Base-by-base conservation (phyloP, 352 stramenopile species). In the Phytophthora kernoviae region DNA sequence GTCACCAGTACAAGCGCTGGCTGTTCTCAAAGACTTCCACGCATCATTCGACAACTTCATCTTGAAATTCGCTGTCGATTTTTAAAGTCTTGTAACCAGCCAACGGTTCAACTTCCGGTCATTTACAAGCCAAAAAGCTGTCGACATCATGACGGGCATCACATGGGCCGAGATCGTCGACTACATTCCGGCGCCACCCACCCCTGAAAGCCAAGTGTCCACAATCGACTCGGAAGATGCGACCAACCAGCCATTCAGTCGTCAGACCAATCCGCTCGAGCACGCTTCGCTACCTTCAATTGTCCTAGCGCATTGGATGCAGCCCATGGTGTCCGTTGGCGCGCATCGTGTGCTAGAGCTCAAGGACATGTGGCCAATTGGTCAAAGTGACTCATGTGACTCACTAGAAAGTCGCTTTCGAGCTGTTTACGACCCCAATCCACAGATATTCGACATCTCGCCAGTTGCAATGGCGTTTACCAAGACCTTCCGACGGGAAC, bases 351-450 rank as follows among this genome's bases (percentile, higher is more conserved):
- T 73, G 12, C 59, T 84, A 0, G 64, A 81, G 21, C 58, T 70
- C 18, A 65, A 79, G 17, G 74, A 84, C 58, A 51, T 79, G 10
- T 84, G 74, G 74, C 52, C 50, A 14, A 55, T 74, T 26, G 70
- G 64, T 20, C 51, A 64, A 1, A 34, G 42, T 14, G 69, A 77
- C 48, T 43, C 59, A 18, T 74, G 69, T 36, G 59, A 71, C 21
- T 57, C 55, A 15, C 44, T 77, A 7, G 51, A 70, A 22, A 34
- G 46, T 11, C 69, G 69, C 11, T 77, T 77, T 36, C 39, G 54
- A 6, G 17, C 37, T 12, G 40, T 56, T 22, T 73, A 73, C 49
- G 49, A 58, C 48, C 57, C 59, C 32, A 20, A 32, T 17, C 33
- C 46, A n/a, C 64, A 56, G 41, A 53, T 58, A 17, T 71, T 75